phyloP scores from a whole-genome alignment of 2,329 filamentous ascomycete species.

The Epicoccum nigrum region DNA sequence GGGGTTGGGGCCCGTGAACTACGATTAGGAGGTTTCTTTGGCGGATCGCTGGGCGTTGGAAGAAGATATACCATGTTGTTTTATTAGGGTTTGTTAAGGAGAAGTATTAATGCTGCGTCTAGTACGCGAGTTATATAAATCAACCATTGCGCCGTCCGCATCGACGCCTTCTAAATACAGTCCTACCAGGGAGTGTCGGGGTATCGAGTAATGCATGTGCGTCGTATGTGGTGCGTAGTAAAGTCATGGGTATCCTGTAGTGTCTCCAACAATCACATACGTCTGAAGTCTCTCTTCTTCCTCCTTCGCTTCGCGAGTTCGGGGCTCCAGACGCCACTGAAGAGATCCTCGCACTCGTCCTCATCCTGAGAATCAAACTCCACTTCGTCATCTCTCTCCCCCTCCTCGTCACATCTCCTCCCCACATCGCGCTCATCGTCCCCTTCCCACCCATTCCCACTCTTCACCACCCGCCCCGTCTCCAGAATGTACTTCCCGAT shows the following conservation, averaged over 20 bases:
- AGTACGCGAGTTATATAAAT: too few relatives aligned
- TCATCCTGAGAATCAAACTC: constrained; percentile 71
- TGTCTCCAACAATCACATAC: too few relatives aligned
- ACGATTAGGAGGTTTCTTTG: constrained; percentile 19
- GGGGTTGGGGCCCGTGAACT: constrained; percentile 53
- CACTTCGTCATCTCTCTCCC: constrained; percentile 43
- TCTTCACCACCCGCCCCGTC: constrained; percentile 60
- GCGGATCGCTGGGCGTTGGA: too few relatives aligned
- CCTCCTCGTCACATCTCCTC: too few relatives aligned
- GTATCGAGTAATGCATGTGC: too few relatives aligned
- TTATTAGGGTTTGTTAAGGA: too few relatives aligned
- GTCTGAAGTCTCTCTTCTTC: constrained; percentile 1
- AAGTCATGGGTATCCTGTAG: too few relatives aligned
- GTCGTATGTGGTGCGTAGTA: too few relatives aligned
- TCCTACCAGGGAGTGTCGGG: too few relatives aligned
- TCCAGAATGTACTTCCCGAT: constrained; percentile 72
- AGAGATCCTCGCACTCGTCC: constrained; percentile 70
- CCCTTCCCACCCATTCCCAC: constrained; percentile 58
- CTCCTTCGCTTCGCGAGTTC: constrained; percentile 55
- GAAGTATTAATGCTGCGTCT: too few relatives aligned
- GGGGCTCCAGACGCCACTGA: constrained; percentile 66
- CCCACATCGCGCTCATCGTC: constrained; percentile 10
- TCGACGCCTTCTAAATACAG: too few relatives aligned
- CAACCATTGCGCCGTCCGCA: neutral
- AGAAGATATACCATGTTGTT: too few relatives aligned